Percentiles rank a stretch among this genome's conserved stretches.
Conservation (phyloP, 1,284 basidiomycete species). For the Pseudozyma pruni region DNA sequence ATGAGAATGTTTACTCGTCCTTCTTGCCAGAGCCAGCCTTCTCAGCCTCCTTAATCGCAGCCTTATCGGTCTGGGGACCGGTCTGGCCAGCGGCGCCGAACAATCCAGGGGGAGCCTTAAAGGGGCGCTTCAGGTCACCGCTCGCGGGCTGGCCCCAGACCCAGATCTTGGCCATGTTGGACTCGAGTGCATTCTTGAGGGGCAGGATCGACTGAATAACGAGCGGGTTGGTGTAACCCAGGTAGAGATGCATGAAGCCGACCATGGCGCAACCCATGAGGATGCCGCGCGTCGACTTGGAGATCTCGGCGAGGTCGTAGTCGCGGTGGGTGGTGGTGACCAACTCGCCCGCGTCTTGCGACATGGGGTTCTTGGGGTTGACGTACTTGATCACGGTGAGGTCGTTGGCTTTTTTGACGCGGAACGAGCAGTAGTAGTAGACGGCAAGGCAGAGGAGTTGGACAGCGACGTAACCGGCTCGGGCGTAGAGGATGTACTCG, state of each 20-base stretch:
- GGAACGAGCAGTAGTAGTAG: slow-evolving; percentile 79
- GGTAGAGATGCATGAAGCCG: slow-evolving; percentile 66
- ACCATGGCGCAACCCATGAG: slow-evolving; percentile 69
- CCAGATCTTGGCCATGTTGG: slow-evolving; percentile 67
- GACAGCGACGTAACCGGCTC: slow-evolving; percentile 81
- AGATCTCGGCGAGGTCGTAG: slow-evolving; percentile 88
- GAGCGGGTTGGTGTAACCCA: slow-evolving; percentile 67
- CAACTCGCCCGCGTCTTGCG: slow-evolving; percentile 79
- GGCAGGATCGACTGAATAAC: slow-evolving; percentile 67
- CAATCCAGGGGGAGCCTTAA: slow-evolving; percentile 82
- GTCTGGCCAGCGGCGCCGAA: slow-evolving; percentile 69
- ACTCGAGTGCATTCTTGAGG: slow-evolving; percentile 66
- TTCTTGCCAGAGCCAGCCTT: slow-evolving; percentile 79
- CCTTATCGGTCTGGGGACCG: slow-evolving; percentile 79
- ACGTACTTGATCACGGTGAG: slow-evolving; percentile 91
- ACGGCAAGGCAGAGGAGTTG: slow-evolving; percentile 77
- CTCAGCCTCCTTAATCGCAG: slow-evolving; percentile 85
- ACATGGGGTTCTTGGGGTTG: slow-evolving; percentile 70
- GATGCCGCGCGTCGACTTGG: slow-evolving; percentile 78
- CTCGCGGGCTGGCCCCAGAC: slow-evolving; percentile 72
- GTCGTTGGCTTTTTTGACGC: slow-evolving; percentile 90
- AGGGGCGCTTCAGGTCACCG: slow-evolving; percentile 90
- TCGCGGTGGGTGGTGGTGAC: slow-evolving; percentile 92
- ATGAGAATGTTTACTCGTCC: slow-evolving; percentile 81
- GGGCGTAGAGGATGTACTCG: slow-evolving; percentile 81